Conservation (phyloP, 2,329 filamentous ascomycete genomes). For the Penicillium frequentans region DNA sequence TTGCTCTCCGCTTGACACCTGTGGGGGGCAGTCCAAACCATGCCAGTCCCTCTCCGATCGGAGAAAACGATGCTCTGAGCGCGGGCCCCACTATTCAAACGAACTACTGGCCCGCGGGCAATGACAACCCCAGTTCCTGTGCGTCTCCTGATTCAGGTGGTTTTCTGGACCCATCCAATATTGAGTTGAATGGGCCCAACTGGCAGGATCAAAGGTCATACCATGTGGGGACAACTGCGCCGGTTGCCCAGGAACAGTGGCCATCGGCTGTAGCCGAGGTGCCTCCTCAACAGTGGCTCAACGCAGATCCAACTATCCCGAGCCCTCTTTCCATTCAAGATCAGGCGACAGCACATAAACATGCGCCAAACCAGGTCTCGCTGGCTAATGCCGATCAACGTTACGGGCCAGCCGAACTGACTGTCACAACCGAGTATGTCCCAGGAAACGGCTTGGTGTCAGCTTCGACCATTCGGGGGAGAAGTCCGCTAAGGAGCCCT, state of each 20-base stretch:
- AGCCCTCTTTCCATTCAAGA: slow-evolving; percentile 28
- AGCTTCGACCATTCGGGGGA: slow-evolving; percentile 28
- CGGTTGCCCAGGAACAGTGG: slow-evolving; percentile 6
- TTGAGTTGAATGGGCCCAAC: slow-evolving; percentile 12
- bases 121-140: slow-evolving; percentile 7
- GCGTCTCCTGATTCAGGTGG: slow-evolving; percentile 9
- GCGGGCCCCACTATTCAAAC: slow-evolving; percentile 16
- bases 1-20: slow-evolving; percentile 33
- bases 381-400: neutral
- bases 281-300: slow-evolving; percentile 31
- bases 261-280: slow-evolving; percentile 16
- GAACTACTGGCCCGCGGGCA: slow-evolving; percentile 8
- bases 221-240: slow-evolving; percentile 6
- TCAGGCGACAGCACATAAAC: slow-evolving; percentile 7
- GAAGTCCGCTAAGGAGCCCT: slow-evolving; percentile 48
- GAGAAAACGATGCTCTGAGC: slow-evolving; percentile 13
- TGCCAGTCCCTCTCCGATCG: slow-evolving; percentile 16
- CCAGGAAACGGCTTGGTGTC: slow-evolving; percentile 1
- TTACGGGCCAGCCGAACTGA: slow-evolving; percentile 6
- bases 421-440: slow-evolving; percentile 7
- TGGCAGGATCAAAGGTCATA: slow-evolving; percentile 16
- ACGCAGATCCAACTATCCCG: slow-evolving; percentile 31
- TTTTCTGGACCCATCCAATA: slow-evolving; percentile 18
- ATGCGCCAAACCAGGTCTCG: slow-evolving; percentile 12
- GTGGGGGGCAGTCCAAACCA: slow-evolving; percentile 17